Conservation (phyloP, 208 protist genomes). For the Trypanosoma rangeli region DNA sequence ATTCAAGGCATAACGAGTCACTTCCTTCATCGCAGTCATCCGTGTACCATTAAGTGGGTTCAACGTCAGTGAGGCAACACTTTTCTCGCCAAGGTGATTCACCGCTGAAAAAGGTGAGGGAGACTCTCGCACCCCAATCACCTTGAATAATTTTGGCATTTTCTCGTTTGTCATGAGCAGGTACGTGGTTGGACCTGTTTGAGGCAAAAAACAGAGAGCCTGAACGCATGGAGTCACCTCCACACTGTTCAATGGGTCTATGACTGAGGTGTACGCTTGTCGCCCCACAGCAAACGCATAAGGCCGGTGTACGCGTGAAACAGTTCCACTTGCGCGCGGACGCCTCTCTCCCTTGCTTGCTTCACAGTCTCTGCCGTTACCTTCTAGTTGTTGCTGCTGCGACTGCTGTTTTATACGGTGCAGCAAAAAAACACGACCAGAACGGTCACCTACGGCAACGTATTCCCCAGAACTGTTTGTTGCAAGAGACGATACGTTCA, state of each 20-base stretch:
- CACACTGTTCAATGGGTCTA: slow-evolving; percentile 86
- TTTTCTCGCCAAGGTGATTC: slow-evolving; percentile 58
- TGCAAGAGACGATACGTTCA: slow-evolving; percentile 71
- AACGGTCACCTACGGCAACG: slow-evolving; percentile 78
- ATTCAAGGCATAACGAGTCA: slow-evolving; percentile 67
- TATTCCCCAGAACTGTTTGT: slow-evolving; percentile 52
- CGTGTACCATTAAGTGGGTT: slow-evolving; percentile 31
- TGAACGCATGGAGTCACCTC: slow-evolving; percentile 77
- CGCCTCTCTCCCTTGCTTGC: neutral
- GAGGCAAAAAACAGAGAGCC: slow-evolving; percentile 75
- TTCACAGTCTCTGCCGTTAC: slow-evolving; percentile 23
- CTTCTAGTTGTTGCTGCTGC: slow-evolving; percentile 26
- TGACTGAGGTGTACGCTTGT: slow-evolving; percentile 79
- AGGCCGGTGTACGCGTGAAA: slow-evolving; percentile 23
- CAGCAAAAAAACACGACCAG: slow-evolving; percentile 75
- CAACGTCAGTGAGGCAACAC: slow-evolving; percentile 35
- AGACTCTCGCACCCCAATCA: slow-evolving; percentile 63
- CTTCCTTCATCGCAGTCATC: slow-evolving; percentile 69
- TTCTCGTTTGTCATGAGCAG: slow-evolving; percentile 86
- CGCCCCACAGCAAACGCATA: slow-evolving; percentile 68
- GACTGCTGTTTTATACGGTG: slow-evolving; percentile 35
- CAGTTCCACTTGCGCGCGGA: neutral
- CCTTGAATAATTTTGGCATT: slow-evolving; percentile 85
- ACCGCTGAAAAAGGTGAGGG: slow-evolving; percentile 63
- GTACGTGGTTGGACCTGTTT: slow-evolving; percentile 52